Base-by-base conservation (phyloP, 805 yeast species). In the Suhomyces pyralidae region DNA sequence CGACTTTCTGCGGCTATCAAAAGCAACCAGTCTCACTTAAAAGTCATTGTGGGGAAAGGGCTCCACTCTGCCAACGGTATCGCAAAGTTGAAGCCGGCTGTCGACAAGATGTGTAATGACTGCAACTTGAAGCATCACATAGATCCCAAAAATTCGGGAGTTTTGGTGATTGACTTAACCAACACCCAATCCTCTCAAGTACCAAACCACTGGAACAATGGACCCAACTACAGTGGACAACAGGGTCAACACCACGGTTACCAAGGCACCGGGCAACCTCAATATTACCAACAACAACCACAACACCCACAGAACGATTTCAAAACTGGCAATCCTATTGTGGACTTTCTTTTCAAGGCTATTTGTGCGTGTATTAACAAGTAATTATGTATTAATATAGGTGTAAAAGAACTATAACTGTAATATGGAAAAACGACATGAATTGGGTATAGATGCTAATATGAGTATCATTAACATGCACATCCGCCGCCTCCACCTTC, bases 1-100 rank as follows among this genome's bases (percentile, higher is more conserved):
- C 78, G 98, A 53, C 80, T 93, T 47, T 77, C 79, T n/a, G 83
- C 83, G 25, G 90, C 85, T 50, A 77, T 82, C 14, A 73, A 82
- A 22, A 70, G 78, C 30, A 74, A 81, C 51, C 94, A 89, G 63
- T 68, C 79, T 2, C 81, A 80, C 48, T 71, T 93, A 44, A 81
- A 83, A 57, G 94, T 90, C 19, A 92, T 93, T 66, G 97, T 91
- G 8, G 98, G 98, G 8, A 93, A 93, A 69, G 98, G 97, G 7
- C 64, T 83, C 42, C 98, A 92, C 66, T 89, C 97, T 0, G 77
- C 79, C 50, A 77, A 83, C 58, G 96, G 96, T 12, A 81, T 90
- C 49, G 92, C 97, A 42, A 92, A 91, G 68, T 70, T 93, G 60
- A 88, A 86, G 67, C 97, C 97, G 2, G 97, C 97, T 0, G 83